Conservation (phyloP, 495 filamentous ascomycete genomes). For the Apodospora peruviana region DNA sequence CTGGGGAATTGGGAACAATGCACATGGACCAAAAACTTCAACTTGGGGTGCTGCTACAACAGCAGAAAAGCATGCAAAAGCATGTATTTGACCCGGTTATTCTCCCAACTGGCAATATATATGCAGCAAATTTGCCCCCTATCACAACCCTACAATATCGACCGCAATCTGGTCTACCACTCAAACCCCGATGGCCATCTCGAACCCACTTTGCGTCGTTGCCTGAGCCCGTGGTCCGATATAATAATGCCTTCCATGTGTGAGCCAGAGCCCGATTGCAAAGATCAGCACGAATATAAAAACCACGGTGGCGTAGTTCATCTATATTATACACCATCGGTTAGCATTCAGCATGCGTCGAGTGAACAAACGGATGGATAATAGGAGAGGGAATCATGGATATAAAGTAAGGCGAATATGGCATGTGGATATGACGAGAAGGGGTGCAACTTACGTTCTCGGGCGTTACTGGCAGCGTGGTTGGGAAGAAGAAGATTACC, state of each 20-base stretch:
- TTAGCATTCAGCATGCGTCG: constrained; percentile 1
- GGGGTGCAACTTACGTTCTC: constrained; percentile 29
- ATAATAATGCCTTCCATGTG: constrained; percentile 44
- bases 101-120: no score
- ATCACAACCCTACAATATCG: no score
- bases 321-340: constrained; percentile 11
- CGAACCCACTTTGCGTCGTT: background rate
- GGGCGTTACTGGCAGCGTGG: constrained; percentile 44
- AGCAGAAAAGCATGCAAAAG: no score
- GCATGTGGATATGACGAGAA: no score
- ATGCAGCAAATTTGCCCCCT: no score
- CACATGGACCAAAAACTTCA: no score
- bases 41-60: no score
- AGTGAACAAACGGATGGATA: background rate
- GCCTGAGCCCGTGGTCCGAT: constrained; percentile 37
- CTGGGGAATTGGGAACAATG: no score
- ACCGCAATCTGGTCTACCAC: no score
- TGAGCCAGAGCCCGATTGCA: constrained; percentile 46
- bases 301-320: constrained; percentile 45
- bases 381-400: background rate
- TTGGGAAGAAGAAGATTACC: constrained; percentile 58
- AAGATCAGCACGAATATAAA: constrained; percentile 39
- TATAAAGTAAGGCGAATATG: constrained; percentile 1
- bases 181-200: background rate
- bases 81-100: no score